Percentiles rank a stretch among this genome's conserved stretches.
phyloP scores from a whole-genome alignment of 768 basidiomycete species.

The Mycena vitilis region DNA sequence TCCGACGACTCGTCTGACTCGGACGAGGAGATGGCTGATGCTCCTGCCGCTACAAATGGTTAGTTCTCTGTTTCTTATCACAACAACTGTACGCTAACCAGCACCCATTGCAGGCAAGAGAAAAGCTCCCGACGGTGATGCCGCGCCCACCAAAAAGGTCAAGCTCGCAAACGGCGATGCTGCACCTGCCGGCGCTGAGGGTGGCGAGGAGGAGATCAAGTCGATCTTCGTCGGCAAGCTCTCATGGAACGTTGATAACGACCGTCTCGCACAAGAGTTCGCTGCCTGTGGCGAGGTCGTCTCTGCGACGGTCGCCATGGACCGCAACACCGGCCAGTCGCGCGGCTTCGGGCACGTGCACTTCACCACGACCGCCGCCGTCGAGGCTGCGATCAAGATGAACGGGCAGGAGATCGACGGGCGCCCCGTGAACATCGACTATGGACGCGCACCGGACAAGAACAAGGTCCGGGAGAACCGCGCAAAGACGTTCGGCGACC shows the following conservation, averaged over 20 bases:
- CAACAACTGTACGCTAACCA: background rate
- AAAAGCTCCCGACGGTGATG: conserved; percentile 76
- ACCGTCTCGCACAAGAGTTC: conserved; percentile 93
- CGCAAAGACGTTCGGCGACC: conserved; percentile 82
- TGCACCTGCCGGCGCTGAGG: conserved; percentile 48
- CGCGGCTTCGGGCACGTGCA: conserved; percentile 89
- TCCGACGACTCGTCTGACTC: conserved; percentile 54
- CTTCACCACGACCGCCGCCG: conserved; percentile 75
- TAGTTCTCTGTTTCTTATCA: conserved; percentile 28
- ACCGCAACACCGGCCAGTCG: conserved; percentile 83
- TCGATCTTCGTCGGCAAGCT: conserved; percentile 93
- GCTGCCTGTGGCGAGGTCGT: conserved; percentile 89
- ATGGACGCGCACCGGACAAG: conserved; percentile 73
- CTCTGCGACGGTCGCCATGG: conserved; percentile 89
- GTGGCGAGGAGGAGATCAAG: conserved; percentile 63
- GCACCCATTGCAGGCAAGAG: conserved; percentile 68
- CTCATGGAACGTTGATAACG: conserved; percentile 97
- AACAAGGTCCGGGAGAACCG: conserved; percentile 71
- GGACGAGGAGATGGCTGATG: conserved; percentile 72
- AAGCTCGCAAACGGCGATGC: conserved; percentile 76
- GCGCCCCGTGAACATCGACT: conserved; percentile 86
- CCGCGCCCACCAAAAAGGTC: conserved; percentile 80
- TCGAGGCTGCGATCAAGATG: conserved; percentile 84
- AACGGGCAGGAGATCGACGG: conserved; percentile 94
- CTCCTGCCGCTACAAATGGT: conserved; percentile 54